Evolutionary conservation across 495 filamentous ascomycete species (phyloP).

Genomic region (Pseudomonodictys pantanalensis): DNA sequence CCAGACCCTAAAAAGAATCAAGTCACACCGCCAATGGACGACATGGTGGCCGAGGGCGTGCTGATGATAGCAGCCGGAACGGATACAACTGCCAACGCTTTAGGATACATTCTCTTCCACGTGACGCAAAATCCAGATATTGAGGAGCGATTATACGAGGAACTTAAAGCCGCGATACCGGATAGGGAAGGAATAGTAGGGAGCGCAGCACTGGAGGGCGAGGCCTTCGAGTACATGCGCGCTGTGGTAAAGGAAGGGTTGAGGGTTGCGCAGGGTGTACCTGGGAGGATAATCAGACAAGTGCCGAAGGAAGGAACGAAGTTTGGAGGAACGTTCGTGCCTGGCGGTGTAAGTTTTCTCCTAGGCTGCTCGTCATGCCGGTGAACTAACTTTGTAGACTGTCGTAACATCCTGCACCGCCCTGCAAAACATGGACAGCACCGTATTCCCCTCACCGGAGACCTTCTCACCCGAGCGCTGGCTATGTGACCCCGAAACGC

Average conservation of each 20-base stretch:
- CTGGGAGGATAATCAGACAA: slow-evolving; percentile 2
- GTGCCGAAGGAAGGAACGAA: slow-evolving; percentile 3
- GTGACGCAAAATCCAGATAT: slow-evolving; percentile 6
- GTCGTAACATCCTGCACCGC: background rate
- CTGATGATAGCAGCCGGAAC: slow-evolving; percentile 13
- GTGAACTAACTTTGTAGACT: too few species aligned
- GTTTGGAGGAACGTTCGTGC: background rate
- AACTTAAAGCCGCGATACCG: background rate
- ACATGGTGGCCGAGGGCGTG: slow-evolving; percentile 8
- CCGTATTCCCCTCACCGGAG: background rate
- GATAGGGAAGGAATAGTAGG: background rate
- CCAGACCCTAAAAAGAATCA: slow-evolving; percentile 3
- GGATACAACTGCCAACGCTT: slow-evolving; percentile 6
- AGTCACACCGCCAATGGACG: background rate
- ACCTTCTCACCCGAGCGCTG: background rate
- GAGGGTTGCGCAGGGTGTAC: slow-evolving; percentile 1
- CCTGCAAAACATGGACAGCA: slow-evolving; percentile 3
- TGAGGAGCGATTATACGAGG: background rate
- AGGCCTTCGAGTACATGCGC: slow-evolving; percentile 2
- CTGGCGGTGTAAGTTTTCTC: background rate
- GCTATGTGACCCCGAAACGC: slow-evolving; percentile 10
- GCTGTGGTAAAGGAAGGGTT: slow-evolving; percentile 10
- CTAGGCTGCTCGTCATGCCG: too few species aligned
- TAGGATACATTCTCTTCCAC: slow-evolving; percentile 4
- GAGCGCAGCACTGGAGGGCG: background rate